Evolutionary conservation across 345 rosid species (phyloP).

Genomic region (Dovyalis caffra): DNA sequence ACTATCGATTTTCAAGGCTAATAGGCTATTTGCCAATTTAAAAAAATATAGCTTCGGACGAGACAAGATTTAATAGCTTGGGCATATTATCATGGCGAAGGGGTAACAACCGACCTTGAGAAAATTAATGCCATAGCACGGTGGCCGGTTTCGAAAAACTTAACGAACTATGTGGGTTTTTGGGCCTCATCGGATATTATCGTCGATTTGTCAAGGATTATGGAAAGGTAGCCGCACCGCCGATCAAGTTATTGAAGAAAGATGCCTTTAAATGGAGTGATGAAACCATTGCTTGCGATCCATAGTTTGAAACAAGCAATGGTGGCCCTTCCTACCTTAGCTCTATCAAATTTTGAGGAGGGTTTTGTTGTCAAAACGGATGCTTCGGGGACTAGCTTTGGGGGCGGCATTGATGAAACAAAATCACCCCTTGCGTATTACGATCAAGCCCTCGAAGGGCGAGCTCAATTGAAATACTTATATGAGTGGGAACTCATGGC

Average conservation of each 20-base stretch:
- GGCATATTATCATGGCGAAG: not conserved
- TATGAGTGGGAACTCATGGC: too few relatives aligned
- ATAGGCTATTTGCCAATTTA: not conserved
- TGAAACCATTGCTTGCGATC: fast-evolving
- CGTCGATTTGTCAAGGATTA: not conserved
- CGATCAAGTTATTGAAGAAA: not conserved
- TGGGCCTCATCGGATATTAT: not conserved
- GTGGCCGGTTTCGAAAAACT: not conserved
- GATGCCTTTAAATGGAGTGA: not conserved
- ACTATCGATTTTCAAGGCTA: fast-evolving
- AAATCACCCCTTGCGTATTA: not conserved
- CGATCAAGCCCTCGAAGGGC: fast-evolving
- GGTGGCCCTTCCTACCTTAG: not conserved
- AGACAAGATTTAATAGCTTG: fast-evolving
- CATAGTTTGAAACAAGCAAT: not conserved
- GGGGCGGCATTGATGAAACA: not conserved
- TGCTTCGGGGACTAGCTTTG: not conserved
- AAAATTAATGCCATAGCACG: not conserved
- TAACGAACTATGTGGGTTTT: not conserved
- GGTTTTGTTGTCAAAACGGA: not conserved
- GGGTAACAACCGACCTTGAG: fast-evolving
- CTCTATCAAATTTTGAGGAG: not conserved
- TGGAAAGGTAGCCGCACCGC: not conserved
- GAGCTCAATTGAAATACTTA: not conserved
- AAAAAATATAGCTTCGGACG: not conserved